A percentile compares a stretch with the other conserved stretches of the same genome.
Conservation (phyloP, 2,329 filamentous ascomycete species). For the Lojkania enalia region DNA sequence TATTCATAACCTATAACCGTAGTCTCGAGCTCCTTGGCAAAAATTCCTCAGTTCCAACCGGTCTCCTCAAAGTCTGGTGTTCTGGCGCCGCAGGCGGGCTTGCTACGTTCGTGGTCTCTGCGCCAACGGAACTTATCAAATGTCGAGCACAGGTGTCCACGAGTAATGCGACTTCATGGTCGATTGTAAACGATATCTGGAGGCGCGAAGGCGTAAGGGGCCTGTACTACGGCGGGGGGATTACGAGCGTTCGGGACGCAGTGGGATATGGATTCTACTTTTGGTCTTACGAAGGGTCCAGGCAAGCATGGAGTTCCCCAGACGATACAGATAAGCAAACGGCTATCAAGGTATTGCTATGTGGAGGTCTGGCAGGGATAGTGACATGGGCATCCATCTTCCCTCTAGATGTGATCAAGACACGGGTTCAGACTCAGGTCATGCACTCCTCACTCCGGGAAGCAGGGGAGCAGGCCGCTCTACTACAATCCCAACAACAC, state of each 20-base stretch:
- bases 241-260: slow-evolving; percentile 82
- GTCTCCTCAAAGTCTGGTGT: slow-evolving; percentile 65
- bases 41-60: slow-evolving; percentile 40
- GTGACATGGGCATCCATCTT: slow-evolving; percentile 90
- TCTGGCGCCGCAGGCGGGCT: slow-evolving; percentile 82
- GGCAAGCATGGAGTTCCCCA: slow-evolving; percentile 57
- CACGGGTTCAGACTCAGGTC: slow-evolving; percentile 78
- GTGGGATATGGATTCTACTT: slow-evolving; percentile 98
- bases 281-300: slow-evolving; percentile 83
- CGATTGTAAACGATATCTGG: slow-evolving; percentile 65
- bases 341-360: slow-evolving; percentile 71
- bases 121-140: slow-evolving; percentile 89
- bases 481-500: slow-evolving; percentile 22
- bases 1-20: slow-evolving; percentile 90
- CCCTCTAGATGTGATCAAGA: slow-evolving; percentile 90
- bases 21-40: slow-evolving; percentile 65
- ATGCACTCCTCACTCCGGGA: slow-evolving; percentile 9
- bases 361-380: slow-evolving; percentile 84
- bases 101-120: slow-evolving; percentile 81
- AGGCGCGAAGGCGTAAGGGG: slow-evolving; percentile 65
- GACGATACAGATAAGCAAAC: slow-evolving; percentile 52
- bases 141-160: slow-evolving; percentile 75
- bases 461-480: slow-evolving; percentile 21
- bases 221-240: slow-evolving; percentile 76
- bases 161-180: slow-evolving; percentile 57